phyloP scores from a whole-genome alignment of 2,329 filamentous ascomycete genomes.

The Aspergillus cejpii region DNA sequence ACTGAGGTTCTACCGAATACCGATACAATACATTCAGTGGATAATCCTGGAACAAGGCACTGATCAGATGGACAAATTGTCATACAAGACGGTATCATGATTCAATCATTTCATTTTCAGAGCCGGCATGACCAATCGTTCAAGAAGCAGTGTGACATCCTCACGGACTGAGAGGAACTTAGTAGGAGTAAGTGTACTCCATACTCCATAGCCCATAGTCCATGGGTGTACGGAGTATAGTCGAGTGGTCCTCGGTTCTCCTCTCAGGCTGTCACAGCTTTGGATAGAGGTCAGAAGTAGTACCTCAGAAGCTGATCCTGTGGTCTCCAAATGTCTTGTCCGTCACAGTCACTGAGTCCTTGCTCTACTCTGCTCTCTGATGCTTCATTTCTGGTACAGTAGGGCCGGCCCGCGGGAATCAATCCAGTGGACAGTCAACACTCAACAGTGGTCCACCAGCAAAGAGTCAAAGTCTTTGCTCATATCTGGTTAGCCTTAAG shows the following conservation, averaged over 20 bases:
- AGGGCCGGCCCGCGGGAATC: conserved; percentile 22
- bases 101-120: conserved; percentile 8
- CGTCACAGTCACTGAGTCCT: too few relatives aligned
- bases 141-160: conserved; percentile 11
- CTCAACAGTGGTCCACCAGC: conserved; percentile 18
- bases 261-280: background rate
- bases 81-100: conserved; percentile 14
- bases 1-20: too few relatives aligned
- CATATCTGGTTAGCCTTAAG: background rate
- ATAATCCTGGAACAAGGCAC: conserved; percentile 2
- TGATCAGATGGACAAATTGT: conserved; percentile 17
- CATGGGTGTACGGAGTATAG: too few relatives aligned
- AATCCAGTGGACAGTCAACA: too few relatives aligned
- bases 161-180: conserved; percentile 1
- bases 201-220: too few relatives aligned
- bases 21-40: too few relatives aligned
- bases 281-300: too few relatives aligned
- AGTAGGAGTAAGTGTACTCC: conserved; percentile 3
- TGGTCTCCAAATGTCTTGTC: background rate
- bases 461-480: background rate
- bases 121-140: conserved; percentile 15
- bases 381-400: conserved; percentile 17
- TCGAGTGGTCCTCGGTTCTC: too few relatives aligned
- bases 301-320: too few relatives aligned
- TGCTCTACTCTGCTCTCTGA: too few relatives aligned